These are phyloP conservation scores for Buxus sempervirens DNA, from an alignment of 164 flowering plant genomes.

Conservation along the genomic window DNA sequence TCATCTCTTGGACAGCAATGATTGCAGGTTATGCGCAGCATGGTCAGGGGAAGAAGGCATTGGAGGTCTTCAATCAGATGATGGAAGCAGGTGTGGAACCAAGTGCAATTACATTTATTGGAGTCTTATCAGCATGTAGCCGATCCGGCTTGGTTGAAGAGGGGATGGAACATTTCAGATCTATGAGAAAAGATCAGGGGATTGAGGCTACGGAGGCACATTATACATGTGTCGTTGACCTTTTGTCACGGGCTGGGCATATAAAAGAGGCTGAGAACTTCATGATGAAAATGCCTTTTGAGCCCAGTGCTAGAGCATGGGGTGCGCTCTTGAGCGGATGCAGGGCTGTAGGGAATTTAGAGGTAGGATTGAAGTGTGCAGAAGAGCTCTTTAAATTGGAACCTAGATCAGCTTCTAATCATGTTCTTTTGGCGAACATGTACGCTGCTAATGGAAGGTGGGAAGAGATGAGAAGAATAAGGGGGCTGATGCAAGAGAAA, in stretches of 20 bases:
- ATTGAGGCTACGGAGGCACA: conserved; percentile 17
- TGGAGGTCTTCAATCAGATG: conserved; percentile 15
- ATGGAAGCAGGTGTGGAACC: conserved; percentile 9
- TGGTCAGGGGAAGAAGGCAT: conserved; percentile 18
- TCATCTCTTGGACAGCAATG: neutral
- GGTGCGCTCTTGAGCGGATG: conserved; percentile 21
- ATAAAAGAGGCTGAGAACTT: conserved; percentile 21
- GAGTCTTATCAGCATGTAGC: conserved; percentile 22
- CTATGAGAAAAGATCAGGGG: conserved; percentile 11
- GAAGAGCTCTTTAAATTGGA: conserved; percentile 21
- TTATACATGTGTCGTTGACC: conserved; percentile 18
- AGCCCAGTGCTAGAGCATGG: conserved; percentile 22
- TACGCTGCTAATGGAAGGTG: conserved; percentile 23
- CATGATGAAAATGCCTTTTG: conserved; percentile 19
- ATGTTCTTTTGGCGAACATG: conserved; percentile 21
- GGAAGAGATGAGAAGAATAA: conserved; percentile 18
- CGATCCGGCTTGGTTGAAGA: conserved; percentile 19
- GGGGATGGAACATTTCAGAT: conserved; percentile 13
- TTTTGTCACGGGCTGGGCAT: conserved; percentile 18
- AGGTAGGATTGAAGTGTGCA: conserved; percentile 15
- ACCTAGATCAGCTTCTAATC: conserved; percentile 20
- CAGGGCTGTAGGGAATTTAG: conserved; percentile 14
- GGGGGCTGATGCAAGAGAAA: conserved; percentile 18
- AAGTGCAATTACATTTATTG: conserved; percentile 17
- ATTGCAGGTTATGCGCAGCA: conserved; percentile 4